These are phyloP conservation scores for Salvia hispanica DNA, from an alignment of 257 asterid species.

Conservation along the genomic window DNA sequence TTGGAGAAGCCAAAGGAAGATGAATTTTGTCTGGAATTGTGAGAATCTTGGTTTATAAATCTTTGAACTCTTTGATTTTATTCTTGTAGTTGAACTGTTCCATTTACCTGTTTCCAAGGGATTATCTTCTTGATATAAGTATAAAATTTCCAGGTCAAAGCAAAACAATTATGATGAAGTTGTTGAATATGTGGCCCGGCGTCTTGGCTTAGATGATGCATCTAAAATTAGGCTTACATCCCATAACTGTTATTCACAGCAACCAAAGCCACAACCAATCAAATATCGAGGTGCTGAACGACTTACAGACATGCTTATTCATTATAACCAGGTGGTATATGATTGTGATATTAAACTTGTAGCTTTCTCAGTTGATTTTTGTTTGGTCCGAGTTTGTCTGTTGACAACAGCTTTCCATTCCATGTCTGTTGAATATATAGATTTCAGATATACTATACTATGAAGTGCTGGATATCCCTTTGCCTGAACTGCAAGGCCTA, in stretches of 20 bases:
- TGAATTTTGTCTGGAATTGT: constrained; percentile 82
- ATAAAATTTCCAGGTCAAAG: constrained; percentile 67
- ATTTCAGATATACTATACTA: constrained; percentile 85
- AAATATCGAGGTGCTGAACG: constrained; percentile 71
- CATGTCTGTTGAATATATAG: constrained; percentile 35
- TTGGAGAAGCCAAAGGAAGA: constrained; percentile 89
- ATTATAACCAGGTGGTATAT: constrained; percentile 74
- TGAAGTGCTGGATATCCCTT: constrained; percentile 91
- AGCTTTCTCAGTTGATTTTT: constrained; percentile 7
- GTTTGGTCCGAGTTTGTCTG: constrained; percentile 7
- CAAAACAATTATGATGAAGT: constrained; percentile 77
- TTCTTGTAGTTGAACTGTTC: constrained; percentile 23
- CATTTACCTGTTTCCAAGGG: constrained; percentile 13
- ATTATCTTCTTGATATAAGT: constrained; percentile 15
- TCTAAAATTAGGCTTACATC: constrained; percentile 81
- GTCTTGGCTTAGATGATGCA: constrained; percentile 74
- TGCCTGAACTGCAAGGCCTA: constrained; percentile 89
- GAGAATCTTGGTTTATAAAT: constrained; percentile 35
- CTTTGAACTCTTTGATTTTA: constrained; percentile 11
- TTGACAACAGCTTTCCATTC: constrained; percentile 22
- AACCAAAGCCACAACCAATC: constrained; percentile 84
- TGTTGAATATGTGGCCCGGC: constrained; percentile 73
- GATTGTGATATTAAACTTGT: constrained; percentile 7
- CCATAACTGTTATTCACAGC: constrained; percentile 91
- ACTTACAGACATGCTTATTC: constrained; percentile 85